Evolutionary conservation across 2,329 filamentous ascomycete species (phyloP).

Genomic region (Aspergillus sp.): DNA sequence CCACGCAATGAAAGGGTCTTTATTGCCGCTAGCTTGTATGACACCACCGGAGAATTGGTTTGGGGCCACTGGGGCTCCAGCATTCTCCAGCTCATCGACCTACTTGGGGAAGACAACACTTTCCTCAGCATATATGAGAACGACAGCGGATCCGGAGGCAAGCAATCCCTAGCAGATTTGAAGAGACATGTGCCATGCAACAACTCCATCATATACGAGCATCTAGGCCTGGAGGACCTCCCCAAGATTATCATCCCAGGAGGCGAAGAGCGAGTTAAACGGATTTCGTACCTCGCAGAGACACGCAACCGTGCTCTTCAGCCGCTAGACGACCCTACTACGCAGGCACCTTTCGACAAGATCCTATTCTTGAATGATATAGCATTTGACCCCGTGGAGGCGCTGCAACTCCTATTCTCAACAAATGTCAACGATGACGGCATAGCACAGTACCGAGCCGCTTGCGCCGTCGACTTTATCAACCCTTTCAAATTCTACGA

Average conservation of each 20-base stretch:
- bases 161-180: constrained; percentile 55
- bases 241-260: constrained; percentile 62
- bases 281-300: constrained; percentile 70
- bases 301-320: constrained; percentile 69
- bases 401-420: constrained; percentile 61
- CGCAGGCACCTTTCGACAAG: constrained; percentile 51
- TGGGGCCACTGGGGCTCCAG: constrained; percentile 64
- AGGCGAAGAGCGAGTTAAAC: constrained; percentile 64
- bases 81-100: constrained; percentile 61
- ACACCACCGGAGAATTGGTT: constrained; percentile 60
- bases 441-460: constrained; percentile 62
- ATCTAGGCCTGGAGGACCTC: constrained; percentile 56
- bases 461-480: constrained; percentile 74
- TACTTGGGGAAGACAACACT: constrained; percentile 67
- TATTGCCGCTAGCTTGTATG: constrained; percentile 70
- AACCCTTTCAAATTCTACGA: constrained; percentile 76
- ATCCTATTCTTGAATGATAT: constrained; percentile 68
- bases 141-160: constrained; percentile 60
- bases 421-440: constrained; percentile 57
- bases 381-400: constrained; percentile 59
- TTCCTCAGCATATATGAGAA: constrained; percentile 75
- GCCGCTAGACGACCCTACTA: constrained; percentile 54
- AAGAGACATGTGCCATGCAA: constrained; percentile 50
- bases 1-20: constrained; percentile 66
- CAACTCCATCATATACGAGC: constrained; percentile 59